Evolutionary conservation across 2,329 filamentous ascomycete species (phyloP), one percentile per base, ranked within the genome.

Genomic region (Talaromyces marneffei): DNA sequence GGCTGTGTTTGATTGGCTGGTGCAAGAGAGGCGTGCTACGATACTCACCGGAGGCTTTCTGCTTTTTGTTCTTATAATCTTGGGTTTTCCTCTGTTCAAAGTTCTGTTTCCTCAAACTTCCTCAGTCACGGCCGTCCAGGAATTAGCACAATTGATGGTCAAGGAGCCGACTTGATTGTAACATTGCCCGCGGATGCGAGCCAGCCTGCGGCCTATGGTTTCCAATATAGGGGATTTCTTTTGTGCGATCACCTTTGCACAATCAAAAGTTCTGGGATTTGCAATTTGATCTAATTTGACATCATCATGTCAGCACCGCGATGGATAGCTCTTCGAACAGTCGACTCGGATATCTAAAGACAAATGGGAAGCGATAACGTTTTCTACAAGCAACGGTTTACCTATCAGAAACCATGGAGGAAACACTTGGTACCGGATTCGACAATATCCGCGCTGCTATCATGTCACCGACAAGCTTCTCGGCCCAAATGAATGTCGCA

Each of bases 361-460:
- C 35, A 42, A 52, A 31, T 35, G 50, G 46, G 39, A 25, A 48
- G 37, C 50, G 59, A 40, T 58, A 44, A 33, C 40, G 18, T 18
- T 31, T 52, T 46, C 4, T 44, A 16, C 18, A 23, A 44, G 33
- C 16, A 3, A 57, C 29, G 27, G 37, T n/a, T n/a, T 31, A 25
- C 29, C 23, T 39, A 39, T 31, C 7, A 40, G 16, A 29, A 18
- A 57, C 29, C 18, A 62, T 61, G 59, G 56, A 63, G 44, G 60
- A 62, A 56, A 59, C 62, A 18, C 57, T 63, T 29, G 59, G 62
- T 20, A 52, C 62, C 8, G 62, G 62, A 16, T 63, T 63, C 27
- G 62, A 63, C 55, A 57, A 18, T 40, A 63, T 63, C 10, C 59
- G 62, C 12, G 59, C 59, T 12, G 59, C 60, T 48, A 7, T 62